Base-by-base conservation (phyloP, 1,284 basidiomycete species). In the Hypsizygus ulmarius region DNA sequence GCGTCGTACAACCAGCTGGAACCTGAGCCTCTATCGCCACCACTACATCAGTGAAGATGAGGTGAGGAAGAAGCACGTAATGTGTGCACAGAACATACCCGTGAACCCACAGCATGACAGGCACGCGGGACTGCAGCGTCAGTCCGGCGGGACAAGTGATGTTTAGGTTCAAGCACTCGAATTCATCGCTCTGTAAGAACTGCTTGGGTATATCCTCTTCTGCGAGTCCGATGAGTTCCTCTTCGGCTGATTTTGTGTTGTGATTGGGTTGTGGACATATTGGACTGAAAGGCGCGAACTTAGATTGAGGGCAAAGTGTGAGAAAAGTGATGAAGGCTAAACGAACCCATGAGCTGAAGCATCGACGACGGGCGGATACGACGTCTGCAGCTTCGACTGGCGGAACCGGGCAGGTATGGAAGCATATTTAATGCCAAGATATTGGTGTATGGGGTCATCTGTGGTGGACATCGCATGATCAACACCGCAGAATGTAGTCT, bases 61-160 rank as follows among this genome's bases (percentile, higher is more conserved):
- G 37, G 9, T 39, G 21, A 38, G n/a, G 29, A 18, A 28, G 6
- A 38, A 3, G 16, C 15, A 9, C 19, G 30, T 21, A 43, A 25
- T 25, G 21, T 3, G n/a, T 19, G 11, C 35, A 43, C 25, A 37
- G 39, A 40, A 68, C 76, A 40, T 56, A 88, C 86, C 87, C 86
- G 64, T 89, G 86, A 14, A 89, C 71, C 86, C 85, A 89, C 35
- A 88, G 62, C 85, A 89, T 87, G 51, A 89, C 85, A 5, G 87
- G 86, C 10, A 83, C 55, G 33, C 69, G 70, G 27, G 82, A 81
- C 35, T 68, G 66, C 3, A 73, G 59, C 2, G 65, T 71, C 18
- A 79, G 67, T 29, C 75, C 75, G 14, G 74, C 79, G 15, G 87
- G 87, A 47, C 77, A 75, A n/a, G 84, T 86, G 47, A 89, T 84